These are phyloP conservation scores for Nothophytophthora sp. DNA, from an alignment of 352 stramenopile genomes.

Conservation along the genomic window DNA sequence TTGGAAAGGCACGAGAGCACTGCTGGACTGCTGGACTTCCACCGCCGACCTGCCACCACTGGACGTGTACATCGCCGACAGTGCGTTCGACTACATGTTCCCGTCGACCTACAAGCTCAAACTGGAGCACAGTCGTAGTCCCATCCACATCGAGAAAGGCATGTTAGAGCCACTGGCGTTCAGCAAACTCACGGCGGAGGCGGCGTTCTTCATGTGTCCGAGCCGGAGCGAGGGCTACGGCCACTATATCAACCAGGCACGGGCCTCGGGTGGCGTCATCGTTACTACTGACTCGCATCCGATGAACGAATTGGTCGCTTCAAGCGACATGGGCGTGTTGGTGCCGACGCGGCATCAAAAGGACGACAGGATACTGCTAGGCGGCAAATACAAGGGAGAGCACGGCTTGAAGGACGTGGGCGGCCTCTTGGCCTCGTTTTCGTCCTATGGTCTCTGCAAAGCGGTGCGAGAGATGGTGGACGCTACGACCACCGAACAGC, in stretches of 20 bases:
- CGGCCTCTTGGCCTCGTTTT: conserved; percentile 24
- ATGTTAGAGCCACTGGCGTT: conserved; percentile 30
- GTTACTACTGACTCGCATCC: conserved; percentile 51
- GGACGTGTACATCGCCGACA: conserved; percentile 33
- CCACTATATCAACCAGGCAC: conserved; percentile 72
- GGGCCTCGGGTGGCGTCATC: conserved; percentile 43
- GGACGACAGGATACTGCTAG: conserved; percentile 16
- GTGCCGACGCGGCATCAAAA: conserved; percentile 7
- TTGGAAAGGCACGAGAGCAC: conserved; percentile 45
- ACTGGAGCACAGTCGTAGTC: conserved; percentile 25
- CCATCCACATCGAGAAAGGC: conserved; percentile 26
- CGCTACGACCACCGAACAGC: conserved; percentile 28
- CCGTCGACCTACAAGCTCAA: conserved; percentile 1
- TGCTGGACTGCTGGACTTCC: conserved; percentile 59
- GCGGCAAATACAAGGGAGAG: conserved; percentile 17
- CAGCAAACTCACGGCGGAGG: conserved; percentile 41
- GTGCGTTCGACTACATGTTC: conserved; percentile 21
- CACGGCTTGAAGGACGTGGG: conserved; percentile 27
- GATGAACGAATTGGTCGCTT: conserved; percentile 63
- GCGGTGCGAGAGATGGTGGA: conserved; percentile 24
- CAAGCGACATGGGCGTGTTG: conserved; percentile 13
- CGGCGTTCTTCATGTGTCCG: conserved; percentile 56
- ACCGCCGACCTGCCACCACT: conserved; percentile 43
- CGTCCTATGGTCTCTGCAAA: conserved; percentile 10
- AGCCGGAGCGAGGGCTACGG: conserved; percentile 63